A percentile compares a stretch with the other conserved stretches of the same genome.
These are phyloP conservation scores for Gnomoniopsis smithogilvyi DNA, from an alignment of 2,329 filamentous ascomycete species.

Conservation along the genomic window DNA sequence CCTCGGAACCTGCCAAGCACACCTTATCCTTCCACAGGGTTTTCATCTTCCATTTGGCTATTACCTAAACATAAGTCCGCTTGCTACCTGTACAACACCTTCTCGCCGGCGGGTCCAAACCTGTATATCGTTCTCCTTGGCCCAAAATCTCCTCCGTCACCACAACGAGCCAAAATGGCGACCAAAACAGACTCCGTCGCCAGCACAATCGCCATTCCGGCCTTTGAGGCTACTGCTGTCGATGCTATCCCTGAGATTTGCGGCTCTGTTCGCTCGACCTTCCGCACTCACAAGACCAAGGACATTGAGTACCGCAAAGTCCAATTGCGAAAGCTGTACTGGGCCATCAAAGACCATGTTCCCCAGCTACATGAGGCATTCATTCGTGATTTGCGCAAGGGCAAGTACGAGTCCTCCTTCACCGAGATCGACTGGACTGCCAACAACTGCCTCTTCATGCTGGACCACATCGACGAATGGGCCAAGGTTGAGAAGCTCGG, in stretches of 20 bases:
- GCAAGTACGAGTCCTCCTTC: constrained; percentile 68
- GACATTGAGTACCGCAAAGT: constrained; percentile 75
- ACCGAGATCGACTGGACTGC: constrained; percentile 75
- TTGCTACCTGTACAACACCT: no score
- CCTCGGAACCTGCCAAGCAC: no score
- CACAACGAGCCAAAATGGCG: not conserved
- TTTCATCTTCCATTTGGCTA: no score
- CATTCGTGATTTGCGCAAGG: constrained; percentile 75
- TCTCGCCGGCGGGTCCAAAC: no score
- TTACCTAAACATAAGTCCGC: no score
- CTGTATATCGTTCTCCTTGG: no score
- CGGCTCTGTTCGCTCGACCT: constrained; percentile 63
- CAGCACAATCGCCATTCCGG: constrained; percentile 33
- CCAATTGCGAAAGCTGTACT: constrained; percentile 93
- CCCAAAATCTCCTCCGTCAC: not conserved
- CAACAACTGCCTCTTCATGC: constrained; percentile 76
- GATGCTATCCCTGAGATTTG: constrained; percentile 63
- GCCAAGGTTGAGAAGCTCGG: constrained; percentile 74
- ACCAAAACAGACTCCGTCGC: constrained; percentile 26
- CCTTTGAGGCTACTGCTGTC: constrained; percentile 60
- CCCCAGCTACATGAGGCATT: constrained; percentile 72
- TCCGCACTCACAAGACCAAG: constrained; percentile 76
- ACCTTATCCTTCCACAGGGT: no score
- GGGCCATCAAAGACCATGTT: constrained; percentile 79
- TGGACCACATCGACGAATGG: constrained; percentile 77